Evolutionary conservation across 2,329 filamentous ascomycete species (phyloP).

Genomic region (Raffaelea ambrosiae): DNA sequence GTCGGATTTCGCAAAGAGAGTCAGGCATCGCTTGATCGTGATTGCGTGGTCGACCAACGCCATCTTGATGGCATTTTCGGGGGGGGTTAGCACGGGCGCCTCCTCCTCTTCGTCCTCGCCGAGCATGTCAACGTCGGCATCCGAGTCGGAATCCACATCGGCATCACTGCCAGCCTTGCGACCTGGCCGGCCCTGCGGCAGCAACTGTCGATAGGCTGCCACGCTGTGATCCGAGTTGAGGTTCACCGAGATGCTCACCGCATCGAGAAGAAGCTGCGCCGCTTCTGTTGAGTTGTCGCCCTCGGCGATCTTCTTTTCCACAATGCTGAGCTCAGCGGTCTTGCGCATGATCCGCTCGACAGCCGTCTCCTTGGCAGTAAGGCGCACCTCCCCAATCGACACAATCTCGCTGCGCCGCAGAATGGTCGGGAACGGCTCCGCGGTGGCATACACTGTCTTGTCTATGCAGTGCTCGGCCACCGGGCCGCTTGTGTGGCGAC

Average conservation of each 20-base stretch:
- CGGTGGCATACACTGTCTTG: conserved; percentile 76
- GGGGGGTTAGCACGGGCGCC: conserved; percentile 40
- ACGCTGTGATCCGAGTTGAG: conserved; percentile 68
- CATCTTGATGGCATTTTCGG: conserved; percentile 74
- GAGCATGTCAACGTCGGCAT: conserved; percentile 34
- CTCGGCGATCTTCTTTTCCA: conserved; percentile 67
- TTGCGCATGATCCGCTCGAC: conserved; percentile 86
- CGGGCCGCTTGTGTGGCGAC: conserved; percentile 59
- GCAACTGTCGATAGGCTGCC: conserved; percentile 64
- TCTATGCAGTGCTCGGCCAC: conserved; percentile 70
- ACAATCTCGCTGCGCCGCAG: conserved; percentile 80
- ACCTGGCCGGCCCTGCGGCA: conserved; percentile 38
- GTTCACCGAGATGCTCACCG: conserved; percentile 69
- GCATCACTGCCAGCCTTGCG: conserved; percentile 23
- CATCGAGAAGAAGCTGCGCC: conserved; percentile 62
- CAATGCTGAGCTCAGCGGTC: conserved; percentile 69
- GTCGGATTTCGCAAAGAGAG: conserved; percentile 55
- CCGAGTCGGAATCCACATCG: conserved; percentile 28
- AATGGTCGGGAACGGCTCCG: conserved; percentile 85
- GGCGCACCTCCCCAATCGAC: conserved; percentile 52
- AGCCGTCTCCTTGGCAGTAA: conserved; percentile 76
- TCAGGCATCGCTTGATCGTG: conserved; percentile 74
- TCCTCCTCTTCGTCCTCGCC: conserved; percentile 29
- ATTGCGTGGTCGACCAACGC: conserved; percentile 84
- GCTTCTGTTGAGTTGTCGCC: conserved; percentile 57